phyloP scores from a whole-genome alignment of 768 basidiomycete genomes.

The Favolaschia claudopus region DNA sequence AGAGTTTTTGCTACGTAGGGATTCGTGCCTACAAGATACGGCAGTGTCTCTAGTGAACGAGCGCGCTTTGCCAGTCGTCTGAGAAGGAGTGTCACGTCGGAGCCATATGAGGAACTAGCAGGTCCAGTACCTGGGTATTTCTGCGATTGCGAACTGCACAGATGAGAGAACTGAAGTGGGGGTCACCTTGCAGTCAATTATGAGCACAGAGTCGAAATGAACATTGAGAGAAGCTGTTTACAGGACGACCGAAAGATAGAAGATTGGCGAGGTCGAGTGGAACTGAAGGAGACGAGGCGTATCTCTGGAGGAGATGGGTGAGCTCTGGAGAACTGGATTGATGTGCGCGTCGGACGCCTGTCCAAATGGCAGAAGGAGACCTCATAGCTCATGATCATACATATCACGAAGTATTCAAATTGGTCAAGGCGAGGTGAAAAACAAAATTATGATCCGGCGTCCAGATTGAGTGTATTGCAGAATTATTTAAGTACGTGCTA shows the following conservation, averaged over 20 bases:
- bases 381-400: no score
- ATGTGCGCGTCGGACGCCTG: slow-evolving; percentile 46
- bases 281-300: slow-evolving; percentile 67
- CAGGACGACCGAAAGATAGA: slow-evolving; percentile 77
- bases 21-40: slow-evolving; percentile 90
- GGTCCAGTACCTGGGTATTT: no score
- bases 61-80: slow-evolving; percentile 78
- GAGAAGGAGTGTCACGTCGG: no score
- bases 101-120: no score
- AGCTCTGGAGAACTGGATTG: slow-evolving; percentile 60
- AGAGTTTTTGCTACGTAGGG: slow-evolving; percentile 82
- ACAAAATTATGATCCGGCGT: neutral
- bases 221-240: neutral
- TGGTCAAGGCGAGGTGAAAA: neutral
- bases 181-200: slow-evolving; percentile 48
- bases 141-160: slow-evolving; percentile 75
- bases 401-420: no score
- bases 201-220: slow-evolving; percentile 3
- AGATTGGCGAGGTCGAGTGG: slow-evolving; percentile 77
- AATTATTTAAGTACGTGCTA: slow-evolving; percentile 27
- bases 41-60: slow-evolving; percentile 75
- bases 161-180: slow-evolving; percentile 75
- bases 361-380: slow-evolving; percentile 1
- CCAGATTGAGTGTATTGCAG: slow-evolving; percentile 19
- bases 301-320: slow-evolving; percentile 66